Conservation (phyloP, 495 filamentous ascomycete species). For the Penicillium flavigenum region DNA sequence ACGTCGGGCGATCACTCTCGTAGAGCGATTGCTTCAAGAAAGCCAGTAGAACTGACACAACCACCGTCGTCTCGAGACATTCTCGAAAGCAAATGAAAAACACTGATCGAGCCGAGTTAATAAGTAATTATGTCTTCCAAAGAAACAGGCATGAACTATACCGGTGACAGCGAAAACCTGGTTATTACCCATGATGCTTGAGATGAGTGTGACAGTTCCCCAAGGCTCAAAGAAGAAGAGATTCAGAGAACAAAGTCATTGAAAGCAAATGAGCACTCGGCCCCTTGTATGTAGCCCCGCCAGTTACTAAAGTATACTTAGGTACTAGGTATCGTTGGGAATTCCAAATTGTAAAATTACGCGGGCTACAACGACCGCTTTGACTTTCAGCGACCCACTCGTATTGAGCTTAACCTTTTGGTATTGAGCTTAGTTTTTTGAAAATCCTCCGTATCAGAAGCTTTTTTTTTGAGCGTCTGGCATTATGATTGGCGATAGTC, state of each 20-base stretch:
- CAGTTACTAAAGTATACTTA: neutral
- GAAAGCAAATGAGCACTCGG: neutral
- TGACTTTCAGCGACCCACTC: neutral
- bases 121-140: neutral
- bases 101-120: constrained; percentile 36
- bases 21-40: constrained; percentile 79
- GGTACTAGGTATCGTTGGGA: too few species aligned
- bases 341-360: neutral
- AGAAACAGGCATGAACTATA: neutral
- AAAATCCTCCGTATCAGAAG: neutral
- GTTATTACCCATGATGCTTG: constrained; percentile 16
- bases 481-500: neutral
- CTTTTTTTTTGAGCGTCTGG: neutral
- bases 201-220: neutral
- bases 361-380: neutral
- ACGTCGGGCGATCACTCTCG: constrained; percentile 50
- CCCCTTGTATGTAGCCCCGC: neutral
- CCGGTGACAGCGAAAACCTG: neutral
- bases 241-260: neutral
- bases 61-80: constrained; percentile 74
- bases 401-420: neutral
- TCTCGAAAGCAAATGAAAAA: constrained; percentile 90
- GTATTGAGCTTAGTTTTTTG: neutral
- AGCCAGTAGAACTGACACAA: constrained; percentile 78
- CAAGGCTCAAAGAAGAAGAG: neutral